Percentiles rank a stretch among this genome's conserved stretches.
phyloP scores from a whole-genome alignment of 2,329 filamentous ascomycete species.

The Aphanoascus verrucosus region DNA sequence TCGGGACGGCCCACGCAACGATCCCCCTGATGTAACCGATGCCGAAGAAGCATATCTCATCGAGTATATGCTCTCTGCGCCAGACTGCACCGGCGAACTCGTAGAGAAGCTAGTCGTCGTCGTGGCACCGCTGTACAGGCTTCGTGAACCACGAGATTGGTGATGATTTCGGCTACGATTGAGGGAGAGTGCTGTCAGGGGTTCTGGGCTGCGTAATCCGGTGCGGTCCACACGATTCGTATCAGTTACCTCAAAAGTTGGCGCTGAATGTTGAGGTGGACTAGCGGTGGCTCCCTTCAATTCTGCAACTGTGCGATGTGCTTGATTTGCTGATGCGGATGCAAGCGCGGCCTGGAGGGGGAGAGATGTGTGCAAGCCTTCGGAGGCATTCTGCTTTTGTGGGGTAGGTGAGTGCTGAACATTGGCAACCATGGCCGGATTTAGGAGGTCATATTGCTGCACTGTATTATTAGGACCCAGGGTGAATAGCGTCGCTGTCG shows the following conservation, averaged over 20 bases:
- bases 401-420: slow-evolving; percentile 74
- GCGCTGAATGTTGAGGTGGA: slow-evolving; percentile 4
- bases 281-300: slow-evolving; percentile 1
- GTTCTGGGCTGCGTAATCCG: slow-evolving; percentile 46
- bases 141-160: slow-evolving; percentile 34
- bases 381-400: slow-evolving; percentile 69
- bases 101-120: slow-evolving; percentile 40
- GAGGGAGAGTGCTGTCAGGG: slow-evolving; percentile 44
- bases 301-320: slow-evolving; percentile 1
- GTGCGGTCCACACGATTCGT: neutral
- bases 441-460: slow-evolving; percentile 91
- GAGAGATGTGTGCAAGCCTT: slow-evolving; percentile 39
- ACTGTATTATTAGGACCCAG: slow-evolving; percentile 77
- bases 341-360: slow-evolving; percentile 7
- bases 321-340: slow-evolving; percentile 1
- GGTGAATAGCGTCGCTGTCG: slow-evolving; percentile 85
- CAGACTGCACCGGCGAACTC: slow-evolving; percentile 25
- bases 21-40: slow-evolving; percentile 36
- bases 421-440: slow-evolving; percentile 70
- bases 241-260: slow-evolving; percentile 8
- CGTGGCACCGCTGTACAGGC: slow-evolving; percentile 35
- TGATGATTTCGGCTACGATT: slow-evolving; percentile 31
- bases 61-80: slow-evolving; percentile 33
- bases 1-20: slow-evolving; percentile 48
- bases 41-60: slow-evolving; percentile 29